phyloP scores from a whole-genome alignment of 75 land plant species.

The Pinus tabuliformis region DNA sequence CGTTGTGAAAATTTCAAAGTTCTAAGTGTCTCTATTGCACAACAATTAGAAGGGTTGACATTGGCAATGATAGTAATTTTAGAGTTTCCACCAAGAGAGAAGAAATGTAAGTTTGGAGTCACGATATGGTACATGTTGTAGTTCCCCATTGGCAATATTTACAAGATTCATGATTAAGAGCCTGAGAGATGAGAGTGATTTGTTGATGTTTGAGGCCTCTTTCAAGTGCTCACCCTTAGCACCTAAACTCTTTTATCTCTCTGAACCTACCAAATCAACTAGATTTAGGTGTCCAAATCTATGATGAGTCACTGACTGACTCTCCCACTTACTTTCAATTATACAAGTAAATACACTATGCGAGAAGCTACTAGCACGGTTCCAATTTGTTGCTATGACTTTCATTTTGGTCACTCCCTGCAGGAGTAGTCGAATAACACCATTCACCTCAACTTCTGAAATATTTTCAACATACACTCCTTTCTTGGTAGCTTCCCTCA shows the following conservation, averaged over 20 bases:
- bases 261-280: conserved; percentile 96
- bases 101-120: conserved; percentile 99
- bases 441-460: conserved; percentile 78
- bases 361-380: conserved; percentile 91
- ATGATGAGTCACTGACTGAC: conserved; percentile 78
- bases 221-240: conserved; percentile 96
- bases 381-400: conserved; percentile 95
- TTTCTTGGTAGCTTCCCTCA: conserved; percentile 87
- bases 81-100: conserved; percentile 14
- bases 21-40: conserved; percentile 88
- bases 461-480: conserved; percentile 97
- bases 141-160: conserved; percentile 79
- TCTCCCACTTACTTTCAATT: conserved; percentile 96
- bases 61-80: too few species aligned
- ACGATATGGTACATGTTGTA: conserved; percentile 89
- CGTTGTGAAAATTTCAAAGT: conserved; percentile 98
- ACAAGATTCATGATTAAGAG: conserved; percentile 96
- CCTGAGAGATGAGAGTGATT: conserved; percentile 97
- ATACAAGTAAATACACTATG: conserved; percentile 98
- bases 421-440: conserved; percentile 77
- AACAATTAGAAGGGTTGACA: conserved; percentile 15
- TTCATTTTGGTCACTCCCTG: conserved; percentile 81
- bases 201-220: conserved; percentile 98
- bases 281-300: conserved; percentile 89
- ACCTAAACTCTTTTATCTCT: conserved; percentile 97